phyloP scores from a whole-genome alignment of 2,329 filamentous ascomycete genomes.

The Xylariomycetidae sp. region DNA sequence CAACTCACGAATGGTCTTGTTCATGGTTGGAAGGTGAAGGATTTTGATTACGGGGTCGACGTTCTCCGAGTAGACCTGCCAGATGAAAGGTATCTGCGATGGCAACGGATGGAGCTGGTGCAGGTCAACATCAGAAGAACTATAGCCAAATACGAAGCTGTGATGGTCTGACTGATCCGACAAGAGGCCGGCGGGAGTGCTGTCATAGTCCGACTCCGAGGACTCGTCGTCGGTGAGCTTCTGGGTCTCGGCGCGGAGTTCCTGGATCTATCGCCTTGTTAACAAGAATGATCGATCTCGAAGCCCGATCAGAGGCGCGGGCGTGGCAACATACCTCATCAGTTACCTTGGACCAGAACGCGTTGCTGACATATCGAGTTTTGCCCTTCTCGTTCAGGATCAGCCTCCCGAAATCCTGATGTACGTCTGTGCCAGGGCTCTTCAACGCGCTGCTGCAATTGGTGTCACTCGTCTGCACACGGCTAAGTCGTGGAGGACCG shows the following conservation, averaged over 20 bases:
- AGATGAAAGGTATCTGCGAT: constrained; percentile 62
- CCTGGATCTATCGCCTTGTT: constrained; percentile 13
- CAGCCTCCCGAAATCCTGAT: constrained; percentile 60
- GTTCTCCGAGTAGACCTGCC: constrained; percentile 68
- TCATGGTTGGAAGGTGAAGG: constrained; percentile 64
- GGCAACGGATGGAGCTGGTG: constrained; percentile 59
- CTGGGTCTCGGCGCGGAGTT: constrained; percentile 46
- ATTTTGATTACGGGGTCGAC: constrained; percentile 71
- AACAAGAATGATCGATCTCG: constrained; percentile 4
- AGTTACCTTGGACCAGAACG: constrained; percentile 71
- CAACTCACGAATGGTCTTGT: constrained; percentile 56
- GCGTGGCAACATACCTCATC: constrained; percentile 54
- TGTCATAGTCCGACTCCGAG: constrained; percentile 58
- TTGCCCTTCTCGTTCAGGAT: constrained; percentile 66
- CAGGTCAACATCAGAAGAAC: constrained; percentile 65
- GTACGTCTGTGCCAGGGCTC: constrained; percentile 30
- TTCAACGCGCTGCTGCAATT: constrained; percentile 14
- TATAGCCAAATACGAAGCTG: constrained; percentile 68
- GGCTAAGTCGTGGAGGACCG: constrained; percentile 9
- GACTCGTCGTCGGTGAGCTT: constrained; percentile 48
- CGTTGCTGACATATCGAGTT: constrained; percentile 70
- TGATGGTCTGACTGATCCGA: constrained; percentile 53
- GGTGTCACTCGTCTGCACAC: constrained; percentile 22
- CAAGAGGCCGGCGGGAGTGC: constrained; percentile 38
- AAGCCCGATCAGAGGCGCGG: neutral